A percentile compares a stretch with the other conserved stretches of the same genome.
Evolutionary conservation across 768 basidiomycete species (phyloP).

Genomic region (Psilocybe subaeruginosa): DNA sequence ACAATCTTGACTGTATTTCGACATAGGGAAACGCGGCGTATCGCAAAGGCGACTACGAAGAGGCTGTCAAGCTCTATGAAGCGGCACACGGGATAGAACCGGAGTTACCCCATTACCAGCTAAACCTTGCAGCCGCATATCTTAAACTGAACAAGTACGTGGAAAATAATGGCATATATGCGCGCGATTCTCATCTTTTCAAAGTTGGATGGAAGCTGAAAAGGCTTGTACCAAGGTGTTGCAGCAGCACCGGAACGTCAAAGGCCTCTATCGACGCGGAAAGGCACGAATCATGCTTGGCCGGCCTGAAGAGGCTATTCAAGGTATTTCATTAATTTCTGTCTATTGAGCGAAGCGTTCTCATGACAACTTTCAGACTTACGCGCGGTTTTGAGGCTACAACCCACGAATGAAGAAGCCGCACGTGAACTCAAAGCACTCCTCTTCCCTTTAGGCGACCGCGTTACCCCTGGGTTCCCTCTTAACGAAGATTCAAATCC

Average conservation of each 20-base stretch:
- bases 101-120: constrained; percentile 75
- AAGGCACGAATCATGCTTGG: constrained; percentile 67
- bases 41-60: constrained; percentile 58
- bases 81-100: constrained; percentile 66
- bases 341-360: neutral
- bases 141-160: constrained; percentile 71
- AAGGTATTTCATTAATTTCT: constrained; percentile 40
- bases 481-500: constrained; percentile 17
- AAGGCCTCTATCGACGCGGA: constrained; percentile 72
- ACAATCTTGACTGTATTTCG: neutral
- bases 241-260: constrained; percentile 65
- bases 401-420: constrained; percentile 68
- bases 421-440: constrained; percentile 54
- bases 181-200: constrained; percentile 8
- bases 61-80: constrained; percentile 62
- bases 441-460: constrained; percentile 27
- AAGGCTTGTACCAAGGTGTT: constrained; percentile 69
- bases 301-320: constrained; percentile 57
- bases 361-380: constrained; percentile 46
- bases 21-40: constrained; percentile 70
- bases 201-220: constrained; percentile 75
- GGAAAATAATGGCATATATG: neutral
- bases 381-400: constrained; percentile 59
- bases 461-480: constrained; percentile 15
- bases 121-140: constrained; percentile 77